phyloP scores from a whole-genome alignment of 441 rosid species.

The Oxalis stricta region DNA sequence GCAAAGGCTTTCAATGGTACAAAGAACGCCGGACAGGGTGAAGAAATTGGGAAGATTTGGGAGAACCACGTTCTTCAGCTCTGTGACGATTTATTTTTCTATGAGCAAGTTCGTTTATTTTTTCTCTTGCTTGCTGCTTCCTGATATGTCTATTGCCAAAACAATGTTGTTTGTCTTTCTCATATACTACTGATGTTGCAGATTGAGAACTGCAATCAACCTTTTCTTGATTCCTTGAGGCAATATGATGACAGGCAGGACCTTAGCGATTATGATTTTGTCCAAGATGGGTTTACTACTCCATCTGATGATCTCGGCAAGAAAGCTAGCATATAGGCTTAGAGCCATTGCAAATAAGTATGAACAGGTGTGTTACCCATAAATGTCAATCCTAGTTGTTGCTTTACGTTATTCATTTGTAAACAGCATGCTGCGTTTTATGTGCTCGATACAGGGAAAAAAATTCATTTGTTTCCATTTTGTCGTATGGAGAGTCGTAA shows the following conservation, averaged over 20 bases:
- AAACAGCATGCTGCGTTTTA: too few relatives aligned
- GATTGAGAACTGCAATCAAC: constrained; percentile 78
- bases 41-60: constrained; percentile 71
- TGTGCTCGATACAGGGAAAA: too few relatives aligned
- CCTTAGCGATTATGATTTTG: constrained; percentile 52
- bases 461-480: too few relatives aligned
- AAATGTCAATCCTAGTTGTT: too few relatives aligned
- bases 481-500: too few relatives aligned
- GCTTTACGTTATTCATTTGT: too few relatives aligned
- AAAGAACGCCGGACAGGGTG: constrained; percentile 59
- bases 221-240: constrained; percentile 55
- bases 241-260: constrained; percentile 60
- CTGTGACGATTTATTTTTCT: constrained; percentile 61
- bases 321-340: constrained; percentile 68
- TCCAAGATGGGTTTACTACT: constrained; percentile 43
- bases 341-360: constrained; percentile 42
- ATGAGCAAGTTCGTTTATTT: constrained; percentile 45
- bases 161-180: not conserved
- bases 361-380: too few relatives aligned
- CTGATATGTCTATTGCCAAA: not conserved
- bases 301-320: constrained; percentile 46
- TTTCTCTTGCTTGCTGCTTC: not conserved
- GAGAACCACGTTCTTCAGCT: constrained; percentile 64
- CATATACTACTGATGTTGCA: constrained; percentile 16
- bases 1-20: constrained; percentile 39